A percentile compares a stretch with the other conserved stretches of the same genome.
phyloP scores from a whole-genome alignment of 2,329 filamentous ascomycete species.

The Diaporthe sp. region DNA sequence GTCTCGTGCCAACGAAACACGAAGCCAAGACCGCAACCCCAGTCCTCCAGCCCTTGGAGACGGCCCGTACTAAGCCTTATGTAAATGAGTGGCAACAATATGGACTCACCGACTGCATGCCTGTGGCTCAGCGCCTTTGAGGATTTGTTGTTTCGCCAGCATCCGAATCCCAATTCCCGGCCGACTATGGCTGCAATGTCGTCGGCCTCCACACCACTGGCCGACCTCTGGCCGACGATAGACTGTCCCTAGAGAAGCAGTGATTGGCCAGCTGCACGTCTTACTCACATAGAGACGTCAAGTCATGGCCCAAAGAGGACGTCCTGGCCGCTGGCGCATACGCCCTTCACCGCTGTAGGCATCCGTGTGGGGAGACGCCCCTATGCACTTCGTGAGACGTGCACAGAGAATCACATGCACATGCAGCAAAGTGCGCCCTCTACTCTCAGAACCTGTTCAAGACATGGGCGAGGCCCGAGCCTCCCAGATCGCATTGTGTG shows the following conservation, averaged over 20 bases:
- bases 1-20: constrained; percentile 13
- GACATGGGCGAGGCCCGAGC: neutral
- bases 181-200: constrained; percentile 17
- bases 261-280: constrained; percentile 16
- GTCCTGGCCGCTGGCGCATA: constrained; percentile 7
- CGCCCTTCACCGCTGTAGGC: neutral
- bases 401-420: constrained; percentile 17
- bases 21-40: constrained; percentile 25
- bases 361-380: constrained; percentile 19
- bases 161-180: constrained; percentile 11
- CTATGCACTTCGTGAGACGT: constrained; percentile 22
- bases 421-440: neutral
- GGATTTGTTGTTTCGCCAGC: constrained; percentile 17
- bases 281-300: neutral
- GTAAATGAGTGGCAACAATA: constrained; percentile 14
- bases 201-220: constrained; percentile 1
- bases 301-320: neutral
- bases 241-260: neutral
- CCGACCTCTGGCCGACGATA: neutral
- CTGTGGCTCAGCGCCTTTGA: constrained; percentile 7
- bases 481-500: neutral
- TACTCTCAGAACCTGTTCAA: neutral
- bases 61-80: constrained; percentile 19
- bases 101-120: constrained; percentile 25
- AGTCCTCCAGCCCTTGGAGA: constrained; percentile 12